Evolutionary conservation across 306 rosid genomes (phyloP), one percentile per base, ranked within the genome.

Genomic region (Fragaria nilgerrensis): DNA sequence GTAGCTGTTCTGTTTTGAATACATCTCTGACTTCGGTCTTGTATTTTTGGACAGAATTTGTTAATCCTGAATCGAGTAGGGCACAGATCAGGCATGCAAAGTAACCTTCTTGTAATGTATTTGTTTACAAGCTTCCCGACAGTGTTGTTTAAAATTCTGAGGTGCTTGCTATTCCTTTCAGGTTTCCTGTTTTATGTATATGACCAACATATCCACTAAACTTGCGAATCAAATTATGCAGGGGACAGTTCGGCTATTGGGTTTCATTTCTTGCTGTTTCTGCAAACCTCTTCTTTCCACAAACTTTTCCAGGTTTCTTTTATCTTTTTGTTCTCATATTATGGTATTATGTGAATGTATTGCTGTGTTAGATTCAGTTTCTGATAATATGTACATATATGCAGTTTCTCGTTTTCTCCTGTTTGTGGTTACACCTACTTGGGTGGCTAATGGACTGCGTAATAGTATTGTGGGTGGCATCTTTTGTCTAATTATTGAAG

Each of bases 171-270:
- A 69, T 48, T 68, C 48, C 68, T 27, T 7, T 2, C 25, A 52
- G 48, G 9, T 61, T 45, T 37, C 17, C 39, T 12, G 12, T 58
- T 23, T 5, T 27, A 64, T 64, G 23, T 64, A 29, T 65, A 55
- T 25, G 71, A 68, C 41, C 53, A 43, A 39, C 61, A 71, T 34
- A 25, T 78, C 71, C n/a, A 0, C 13, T 68, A 8, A 44, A 61
- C 67, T 48, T 19, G 43, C 43, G 2, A 45, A 53, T 75, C 70
- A 12, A 65, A 61, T 7, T 66, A 65, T 61, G 78, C 87, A 86
- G 87, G 82, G 89, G 85, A 78, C 77, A 73, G 74, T 53, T 86
- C 50, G 87, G 89, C 71, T 76, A 23, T 69, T 86, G 89, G 89
- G 53, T 86, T 76, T 81, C 89, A 72, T 83, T 83, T 75, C 82